Evolutionary conservation across 1,284 basidiomycete species (phyloP), one percentile per base, ranked within the genome.

Genomic region (Apiotrichum laibachii): DNA sequence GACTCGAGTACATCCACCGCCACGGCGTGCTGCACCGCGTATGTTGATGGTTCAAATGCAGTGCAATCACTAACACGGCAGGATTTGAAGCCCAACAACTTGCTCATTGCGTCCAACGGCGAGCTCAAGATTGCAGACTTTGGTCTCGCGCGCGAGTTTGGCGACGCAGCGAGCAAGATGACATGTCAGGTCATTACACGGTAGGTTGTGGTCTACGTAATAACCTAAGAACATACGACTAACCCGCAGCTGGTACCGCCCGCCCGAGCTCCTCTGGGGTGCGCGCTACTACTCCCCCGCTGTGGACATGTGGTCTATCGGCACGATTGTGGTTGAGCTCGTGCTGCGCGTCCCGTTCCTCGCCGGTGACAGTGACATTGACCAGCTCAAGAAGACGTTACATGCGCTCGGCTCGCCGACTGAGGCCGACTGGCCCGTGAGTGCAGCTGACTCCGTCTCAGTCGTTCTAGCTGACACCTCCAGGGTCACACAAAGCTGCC

Each of bases 261-360:
- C 95, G 5, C 94, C 95, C 11, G 96, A 99, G 73, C 92, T 99
- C 47, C 85, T 99, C 11, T 86, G 98, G 67, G 96, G 96, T 46
- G 93, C 92, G 34, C 84, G 96, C 47, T 97, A 94, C 53, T 99
- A 99, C 78, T 93, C 89, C 73, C 94, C 95, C 1, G 93, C 91
- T 12, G 98, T 99, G 69, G 96, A 99, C 78, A 91, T 99, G 53
- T 99, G 96, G 96, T 96, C 92, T 2, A 96, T 94, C 58, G 96
- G 96, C 2, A 99, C 96, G 70, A 99, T 99, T 71, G 94, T 99
- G 75, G 92, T 95, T n/a, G 93, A 97, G 80, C 91, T 95, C 86
- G 71, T 77, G 8, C 67, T 78, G 43, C 65, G 92, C 18, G 85
- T 87, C 56, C 94, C 95, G 1, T 84, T 98, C 37, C 93, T 98